Evolutionary conservation across 306 rosid genomes (phyloP), one percentile per base, ranked within the genome.

Genomic region (barrel medic (Medicago truncatula)): DNA sequence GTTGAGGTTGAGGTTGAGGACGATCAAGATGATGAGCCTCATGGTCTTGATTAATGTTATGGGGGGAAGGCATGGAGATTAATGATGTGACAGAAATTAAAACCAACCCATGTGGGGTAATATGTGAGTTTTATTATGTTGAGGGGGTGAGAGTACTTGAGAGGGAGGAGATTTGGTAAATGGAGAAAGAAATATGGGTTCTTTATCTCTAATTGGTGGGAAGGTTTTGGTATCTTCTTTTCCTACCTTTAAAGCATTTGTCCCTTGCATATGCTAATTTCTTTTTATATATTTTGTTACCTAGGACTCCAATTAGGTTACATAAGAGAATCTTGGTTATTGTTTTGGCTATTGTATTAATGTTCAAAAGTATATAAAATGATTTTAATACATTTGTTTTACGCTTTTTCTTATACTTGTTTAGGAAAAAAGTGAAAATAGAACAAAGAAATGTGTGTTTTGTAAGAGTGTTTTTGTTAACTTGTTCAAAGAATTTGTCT

Each of bases 221-320:
- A 80, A 89, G 93, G 97, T 87, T 88, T 95, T 84, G 96, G 98
- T 84, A 95, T 95, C 98, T 93, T 83, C 94, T 74, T 91, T 91
- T 87, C 96, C 88, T 85, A 3, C 11, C 73, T 71, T 70, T 58
- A 81, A 89, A 84, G 96, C 86, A 75, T 89, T 40, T 78, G 57
- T 18, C 15, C 9, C 50, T 61, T 58, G 38, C 75, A 11, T 25
- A 62, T 44, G 34, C 4, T 76, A 9, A 16, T 54, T 56, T 3
- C 6, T 38, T 16, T 44, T 62, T 25, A n/a, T 41, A 17, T 23
- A 2, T 52, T 7, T 66, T 57, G 3, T 49, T 54, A 16, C 60
- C 6, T 23, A 7, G 4, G 21, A 15, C 46, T 40, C 63, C 53
- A 44, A 41, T 60, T 53, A 70, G 78, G 38, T 34, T 34, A 34